phyloP scores from a whole-genome alignment of 805 yeast species.

The Torulaspora indica region DNA sequence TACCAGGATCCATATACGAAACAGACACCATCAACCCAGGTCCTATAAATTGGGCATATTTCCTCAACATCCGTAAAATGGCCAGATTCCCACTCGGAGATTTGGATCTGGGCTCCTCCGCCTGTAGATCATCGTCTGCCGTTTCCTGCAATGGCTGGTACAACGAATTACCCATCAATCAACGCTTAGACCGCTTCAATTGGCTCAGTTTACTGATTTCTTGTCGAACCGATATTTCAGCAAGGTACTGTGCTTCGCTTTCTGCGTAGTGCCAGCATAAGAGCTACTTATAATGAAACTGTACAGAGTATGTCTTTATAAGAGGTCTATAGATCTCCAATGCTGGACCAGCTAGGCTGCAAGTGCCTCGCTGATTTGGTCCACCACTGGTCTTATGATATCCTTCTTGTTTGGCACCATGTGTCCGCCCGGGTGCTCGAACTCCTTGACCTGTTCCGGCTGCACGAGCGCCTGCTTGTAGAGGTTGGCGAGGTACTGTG shows the following conservation, averaged over 20 bases:
- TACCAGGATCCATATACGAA: conserved; percentile 97
- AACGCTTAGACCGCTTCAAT: neutral
- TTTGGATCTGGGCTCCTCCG: conserved; percentile 3
- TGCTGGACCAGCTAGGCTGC: neutral
- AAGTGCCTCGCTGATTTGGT: conserved; percentile 31
- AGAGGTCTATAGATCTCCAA: neutral
- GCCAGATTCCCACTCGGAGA: conserved; percentile 3
- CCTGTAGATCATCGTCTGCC: neutral
- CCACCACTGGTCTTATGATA: conserved; percentile 42
- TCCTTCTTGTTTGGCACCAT: conserved; percentile 87
- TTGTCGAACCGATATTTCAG: neutral
- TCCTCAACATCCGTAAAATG: conserved; percentile 32
- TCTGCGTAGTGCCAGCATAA: neutral
- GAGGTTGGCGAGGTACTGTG: conserved; percentile 53
- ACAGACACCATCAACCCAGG: conserved; percentile 95
- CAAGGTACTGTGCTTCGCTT: neutral
- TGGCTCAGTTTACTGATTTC: neutral
- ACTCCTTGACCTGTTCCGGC: conserved; percentile 39
- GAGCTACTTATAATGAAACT: neutral
- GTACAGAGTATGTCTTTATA: neutral
- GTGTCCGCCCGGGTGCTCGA: conserved; percentile 95
- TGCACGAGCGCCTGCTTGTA: conserved; percentile 41
- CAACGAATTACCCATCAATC: conserved; percentile 8
- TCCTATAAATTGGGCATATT: conserved; percentile 69
- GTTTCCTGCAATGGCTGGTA: conserved; percentile 11